Evolutionary conservation across 495 filamentous ascomycete species (phyloP).

Genomic region (Clohesyomyces aquaticus): DNA sequence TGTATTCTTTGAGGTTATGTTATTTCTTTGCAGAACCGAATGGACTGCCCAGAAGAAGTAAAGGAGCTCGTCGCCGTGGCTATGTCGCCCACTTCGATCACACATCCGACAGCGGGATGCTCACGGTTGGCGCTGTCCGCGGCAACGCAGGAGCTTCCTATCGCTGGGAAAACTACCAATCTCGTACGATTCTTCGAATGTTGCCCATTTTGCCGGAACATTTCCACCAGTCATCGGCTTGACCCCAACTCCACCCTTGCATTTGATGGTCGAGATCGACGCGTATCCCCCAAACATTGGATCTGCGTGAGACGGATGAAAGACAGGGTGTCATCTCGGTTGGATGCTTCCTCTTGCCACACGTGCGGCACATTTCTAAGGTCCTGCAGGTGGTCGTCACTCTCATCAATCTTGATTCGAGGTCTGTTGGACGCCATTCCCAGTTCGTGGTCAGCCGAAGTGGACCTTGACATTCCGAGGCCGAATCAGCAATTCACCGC

Average conservation of each 20-base stretch:
- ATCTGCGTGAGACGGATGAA: conserved; percentile 19
- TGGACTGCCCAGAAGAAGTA: not conserved
- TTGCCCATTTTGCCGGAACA: conserved; percentile 29
- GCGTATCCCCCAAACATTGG: conserved; percentile 9
- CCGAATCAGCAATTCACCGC: too few species aligned
- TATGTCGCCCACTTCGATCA: not conserved
- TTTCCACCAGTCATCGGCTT: conserved; percentile 33
- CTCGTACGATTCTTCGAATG: conserved; percentile 27
- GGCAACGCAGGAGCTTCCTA: conserved; percentile 12
- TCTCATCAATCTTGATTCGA: conserved; percentile 31
- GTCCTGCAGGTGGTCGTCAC: conserved; percentile 30
- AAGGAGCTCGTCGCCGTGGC: not conserved
- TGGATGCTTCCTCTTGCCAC: conserved; percentile 24
- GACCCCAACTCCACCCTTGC: conserved; percentile 10
- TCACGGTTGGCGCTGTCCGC: conserved; percentile 31
- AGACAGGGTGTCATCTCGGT: not conserved
- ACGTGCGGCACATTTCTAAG: conserved; percentile 14
- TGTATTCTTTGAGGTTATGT: not conserved
- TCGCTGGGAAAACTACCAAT: conserved; percentile 2
- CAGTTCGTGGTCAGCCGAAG: not conserved
- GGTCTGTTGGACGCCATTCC: conserved; percentile 17
- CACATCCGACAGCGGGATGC: not conserved
- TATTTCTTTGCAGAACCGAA: not conserved
- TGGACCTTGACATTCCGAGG: conserved; percentile 5
- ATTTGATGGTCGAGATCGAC: conserved; percentile 21